Conservation (phyloP, 257 asterid species). For the Solanum etuberosum region DNA sequence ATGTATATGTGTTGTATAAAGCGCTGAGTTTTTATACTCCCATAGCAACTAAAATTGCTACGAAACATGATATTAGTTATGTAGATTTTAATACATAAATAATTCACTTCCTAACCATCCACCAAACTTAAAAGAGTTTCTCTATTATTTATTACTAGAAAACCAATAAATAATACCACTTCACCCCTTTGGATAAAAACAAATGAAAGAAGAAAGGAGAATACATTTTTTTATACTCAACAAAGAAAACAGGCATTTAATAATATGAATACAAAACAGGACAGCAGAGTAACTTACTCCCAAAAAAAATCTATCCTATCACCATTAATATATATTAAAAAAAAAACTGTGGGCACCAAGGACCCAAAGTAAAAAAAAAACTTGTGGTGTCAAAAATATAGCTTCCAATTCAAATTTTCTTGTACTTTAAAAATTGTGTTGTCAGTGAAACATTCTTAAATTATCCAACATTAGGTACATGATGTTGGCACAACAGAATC, state of each 20-base stretch:
- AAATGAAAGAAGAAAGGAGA: not conserved
- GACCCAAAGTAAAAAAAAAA: not conserved
- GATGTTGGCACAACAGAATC: not conserved
- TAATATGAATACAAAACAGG: not conserved
- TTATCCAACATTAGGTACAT: not conserved
- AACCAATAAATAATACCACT: not conserved
- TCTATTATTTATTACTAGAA: not conserved
- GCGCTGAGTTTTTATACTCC: not conserved
- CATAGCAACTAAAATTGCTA: not conserved
- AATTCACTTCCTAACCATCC: not conserved
- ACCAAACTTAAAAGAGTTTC: not conserved
- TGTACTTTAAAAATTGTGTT: not conserved
- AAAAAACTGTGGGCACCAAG: not conserved
- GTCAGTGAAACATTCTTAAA: not conserved
- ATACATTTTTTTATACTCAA: not conserved
- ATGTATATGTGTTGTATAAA: not conserved
- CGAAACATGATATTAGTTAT: not conserved
- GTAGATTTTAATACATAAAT: not conserved
- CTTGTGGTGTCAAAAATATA: not conserved
- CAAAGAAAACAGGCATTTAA: not conserved
- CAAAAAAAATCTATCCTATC: not conserved
- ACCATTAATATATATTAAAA: too few relatives aligned
- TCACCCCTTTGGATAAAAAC: not conserved
- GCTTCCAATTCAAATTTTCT: not conserved
- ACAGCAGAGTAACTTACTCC: not conserved